These are phyloP conservation scores for Termitomyces sp. DNA, from an alignment of 768 basidiomycete species.

Conservation along the genomic window DNA sequence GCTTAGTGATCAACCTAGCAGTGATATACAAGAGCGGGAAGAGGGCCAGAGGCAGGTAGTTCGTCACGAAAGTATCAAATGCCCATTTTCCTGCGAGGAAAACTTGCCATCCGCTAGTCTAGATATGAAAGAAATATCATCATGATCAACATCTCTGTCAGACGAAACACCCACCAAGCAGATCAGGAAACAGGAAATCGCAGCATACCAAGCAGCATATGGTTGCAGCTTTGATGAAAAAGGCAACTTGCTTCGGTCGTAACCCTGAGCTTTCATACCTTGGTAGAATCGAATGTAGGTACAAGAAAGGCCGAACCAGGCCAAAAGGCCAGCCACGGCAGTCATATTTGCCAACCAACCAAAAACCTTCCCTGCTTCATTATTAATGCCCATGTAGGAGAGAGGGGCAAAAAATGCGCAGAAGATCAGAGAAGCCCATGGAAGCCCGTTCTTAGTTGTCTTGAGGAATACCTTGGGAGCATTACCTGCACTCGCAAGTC, in stretches of 20 bases:
- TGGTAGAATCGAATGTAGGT: constrained; percentile 80
- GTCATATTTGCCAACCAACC: constrained; percentile 79
- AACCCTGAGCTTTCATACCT: constrained; percentile 79
- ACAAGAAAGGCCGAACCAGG: constrained; percentile 74
- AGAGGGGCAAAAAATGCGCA: constrained; percentile 61
- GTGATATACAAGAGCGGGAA: constrained; percentile 74
- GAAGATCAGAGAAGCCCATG: constrained; percentile 65
- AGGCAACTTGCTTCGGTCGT: constrained; percentile 65
- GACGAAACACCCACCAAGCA: constrained; percentile 47
- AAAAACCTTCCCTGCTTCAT: constrained; percentile 70
- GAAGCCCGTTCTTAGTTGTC: constrained; percentile 70
- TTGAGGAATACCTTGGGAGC: constrained; percentile 76
- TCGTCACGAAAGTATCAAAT: constrained; percentile 68
- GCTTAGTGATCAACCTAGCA: constrained; percentile 49
- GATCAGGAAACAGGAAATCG: constrained; percentile 38
- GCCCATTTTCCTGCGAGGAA: constrained; percentile 38
- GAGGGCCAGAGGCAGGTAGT: constrained; percentile 63
- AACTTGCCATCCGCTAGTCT: constrained; percentile 41
- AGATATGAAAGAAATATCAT: not conserved
- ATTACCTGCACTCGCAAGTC: constrained; percentile 72
- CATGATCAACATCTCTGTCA: not conserved
- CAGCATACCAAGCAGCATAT: constrained; percentile 60
- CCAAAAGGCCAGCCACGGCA: constrained; percentile 59
- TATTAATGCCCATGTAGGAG: constrained; percentile 76
- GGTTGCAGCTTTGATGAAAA: constrained; percentile 66